Evolutionary conservation across 139 green algal genomes (phyloP).

Genomic region (Haematococcus lacustris): DNA sequence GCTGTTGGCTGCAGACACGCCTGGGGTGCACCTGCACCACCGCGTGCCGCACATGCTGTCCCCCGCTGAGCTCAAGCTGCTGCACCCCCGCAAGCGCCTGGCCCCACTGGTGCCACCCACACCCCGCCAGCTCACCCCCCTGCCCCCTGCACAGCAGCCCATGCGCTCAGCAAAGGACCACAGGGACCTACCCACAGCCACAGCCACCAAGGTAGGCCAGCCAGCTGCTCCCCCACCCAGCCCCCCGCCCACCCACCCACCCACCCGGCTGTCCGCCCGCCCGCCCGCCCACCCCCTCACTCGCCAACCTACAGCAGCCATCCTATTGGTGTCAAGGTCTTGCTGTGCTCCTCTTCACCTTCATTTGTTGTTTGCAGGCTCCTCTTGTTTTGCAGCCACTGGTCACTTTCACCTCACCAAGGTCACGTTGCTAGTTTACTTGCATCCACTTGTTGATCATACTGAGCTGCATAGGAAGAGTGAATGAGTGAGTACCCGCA

Average conservation of each 20-base stretch:
- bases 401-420: too few species aligned
- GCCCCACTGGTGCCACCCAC: constrained; percentile 45
- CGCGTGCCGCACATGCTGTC: constrained; percentile 79
- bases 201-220: neutral
- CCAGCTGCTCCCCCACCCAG: neutral
- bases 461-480: too few species aligned
- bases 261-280: too few species aligned
- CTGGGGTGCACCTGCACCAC: constrained; percentile 91
- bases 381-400: too few species aligned
- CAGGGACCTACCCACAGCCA: neutral
- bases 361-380: too few species aligned
- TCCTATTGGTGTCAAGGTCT: too few species aligned
- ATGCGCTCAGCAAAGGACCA: neutral
- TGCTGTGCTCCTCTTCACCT: too few species aligned
- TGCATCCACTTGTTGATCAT: too few species aligned
- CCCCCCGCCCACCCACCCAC: neutral
- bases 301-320: too few species aligned
- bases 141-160: neutral
- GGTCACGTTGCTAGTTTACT: too few species aligned
- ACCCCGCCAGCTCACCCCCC: constrained; percentile 20
- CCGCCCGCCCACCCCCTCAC: too few species aligned
- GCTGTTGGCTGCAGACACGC: constrained; percentile 67
- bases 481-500: too few species aligned
- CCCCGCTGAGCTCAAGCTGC: constrained; percentile 59
- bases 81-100: constrained; percentile 68